Base-by-base conservation (phyloP, 257 asterid genomes). In the Solanum virginianum region DNA sequence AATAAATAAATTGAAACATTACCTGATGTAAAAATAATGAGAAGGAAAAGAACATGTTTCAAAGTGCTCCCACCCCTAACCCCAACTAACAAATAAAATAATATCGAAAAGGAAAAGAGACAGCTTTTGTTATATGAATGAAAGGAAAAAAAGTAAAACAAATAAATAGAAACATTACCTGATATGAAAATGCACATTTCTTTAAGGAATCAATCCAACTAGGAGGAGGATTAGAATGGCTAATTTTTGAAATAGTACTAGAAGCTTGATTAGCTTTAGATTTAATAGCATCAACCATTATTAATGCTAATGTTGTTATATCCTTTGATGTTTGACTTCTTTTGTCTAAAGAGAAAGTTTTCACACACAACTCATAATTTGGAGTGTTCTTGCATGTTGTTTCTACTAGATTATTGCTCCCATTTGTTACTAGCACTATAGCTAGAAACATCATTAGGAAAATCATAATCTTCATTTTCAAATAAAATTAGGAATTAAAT, bases 341-440 rank as follows among this genome's bases (percentile, higher is more conserved):
- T 1, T 91, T 92, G 60, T 70, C 79, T 14, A 84, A 89, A 7
- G 18, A 53, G 63, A 91, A 87, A 56, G 88, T 90, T 84, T 87
- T 56, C 84, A 90, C 9, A 90, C 97, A 94, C n/a, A 94, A 94
- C 2, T 85, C 72, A 87, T 92, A 94, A 63, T 94, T 88, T 22
- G 91, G 93, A 63, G 96, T 92, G 71, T 70, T 85, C 41, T 16
- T 85, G 87, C 98, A 94, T 1, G 97, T 87, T 51, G 59, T 74
- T 83, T 91, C 91, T 13, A 93, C 81, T 66, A 90, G 87, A 2
- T 87, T 85, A 5, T 43, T 29, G 3, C 11, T 15, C 43, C 53
- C 83, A 2, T 53, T 53, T 79, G 83, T 79, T 53, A 16, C 29
- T 6, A 79, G 15, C 8, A 79, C 2, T 17, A 79, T 8, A 4